Evolutionary conservation across 495 filamentous ascomycete genomes (phyloP).

Genomic region (Annulohypoxylon bovei): DNA sequence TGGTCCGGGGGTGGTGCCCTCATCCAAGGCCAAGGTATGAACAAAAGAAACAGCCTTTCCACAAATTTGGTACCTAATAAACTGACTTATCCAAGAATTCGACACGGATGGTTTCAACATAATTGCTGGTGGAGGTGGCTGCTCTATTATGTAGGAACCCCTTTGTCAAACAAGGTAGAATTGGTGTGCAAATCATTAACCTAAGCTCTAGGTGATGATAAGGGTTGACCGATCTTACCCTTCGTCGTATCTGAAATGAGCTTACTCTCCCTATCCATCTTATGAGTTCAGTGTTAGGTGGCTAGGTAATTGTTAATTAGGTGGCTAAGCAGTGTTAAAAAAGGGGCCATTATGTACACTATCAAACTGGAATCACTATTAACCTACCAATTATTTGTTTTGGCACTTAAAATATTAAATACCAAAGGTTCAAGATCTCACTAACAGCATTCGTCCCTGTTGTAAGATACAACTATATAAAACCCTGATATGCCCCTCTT

Average conservation of each 20-base stretch:
- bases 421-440: no score
- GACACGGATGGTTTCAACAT: slow-evolving; percentile 21
- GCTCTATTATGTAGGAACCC: neutral
- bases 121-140: slow-evolving; percentile 15
- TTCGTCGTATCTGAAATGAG: neutral
- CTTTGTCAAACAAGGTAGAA: neutral
- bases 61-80: neutral
- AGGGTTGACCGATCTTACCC: neutral
- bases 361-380: neutral
- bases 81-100: slow-evolving; percentile 11
- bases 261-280: neutral
- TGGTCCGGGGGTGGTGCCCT: neutral
- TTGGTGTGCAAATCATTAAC: neutral
- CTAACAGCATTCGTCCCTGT: no score
- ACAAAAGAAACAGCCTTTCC: neutral
- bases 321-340: neutral
- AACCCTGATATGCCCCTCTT: no score
- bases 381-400: neutral
- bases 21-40: neutral
- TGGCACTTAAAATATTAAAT: neutral
- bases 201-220: neutral
- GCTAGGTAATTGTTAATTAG: neutral
- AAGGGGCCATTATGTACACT: neutral
- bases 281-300: neutral
- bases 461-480: no score